phyloP scores from a whole-genome alignment of 164 flowering plant species.

The Dillenia turbinata region DNA sequence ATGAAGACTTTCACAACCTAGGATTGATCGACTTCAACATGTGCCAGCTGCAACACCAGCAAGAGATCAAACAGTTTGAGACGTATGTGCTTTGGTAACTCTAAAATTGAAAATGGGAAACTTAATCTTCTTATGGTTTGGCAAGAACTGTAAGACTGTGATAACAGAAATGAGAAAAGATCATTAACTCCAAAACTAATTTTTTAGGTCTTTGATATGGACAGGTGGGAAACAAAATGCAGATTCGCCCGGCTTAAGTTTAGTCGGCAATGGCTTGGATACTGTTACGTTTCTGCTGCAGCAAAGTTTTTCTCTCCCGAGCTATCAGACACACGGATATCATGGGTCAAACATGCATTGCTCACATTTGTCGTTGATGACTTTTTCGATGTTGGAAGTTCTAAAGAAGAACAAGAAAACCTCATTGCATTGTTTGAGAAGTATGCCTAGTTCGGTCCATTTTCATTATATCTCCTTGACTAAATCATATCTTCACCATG shows the following conservation, averaged over 20 bases:
- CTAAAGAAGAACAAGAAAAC: conserved; percentile 27
- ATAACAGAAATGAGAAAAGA: too few relatives aligned
- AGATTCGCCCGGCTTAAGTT: conserved; percentile 1
- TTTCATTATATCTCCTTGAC: too few relatives aligned
- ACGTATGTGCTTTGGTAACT: conserved; percentile 10
- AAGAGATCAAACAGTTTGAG: conserved; percentile 22
- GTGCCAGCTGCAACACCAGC: conserved; percentile 17
- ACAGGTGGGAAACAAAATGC: conserved; percentile 2
- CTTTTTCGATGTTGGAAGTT: conserved; percentile 37
- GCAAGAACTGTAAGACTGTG: too few relatives aligned
- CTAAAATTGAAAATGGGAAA: too few relatives aligned
- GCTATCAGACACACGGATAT: conserved; percentile 25
- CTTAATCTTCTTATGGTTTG: too few relatives aligned
- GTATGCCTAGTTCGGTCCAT: conserved; percentile 9
- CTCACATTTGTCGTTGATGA: conserved; percentile 33
- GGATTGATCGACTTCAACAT: conserved; percentile 27
- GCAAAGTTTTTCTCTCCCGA: conserved; percentile 27
- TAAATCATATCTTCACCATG: too few relatives aligned
- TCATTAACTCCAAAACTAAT: too few relatives aligned
- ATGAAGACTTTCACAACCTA: conserved; percentile 16
- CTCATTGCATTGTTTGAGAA: conserved; percentile 27
- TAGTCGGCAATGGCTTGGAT: neutral
- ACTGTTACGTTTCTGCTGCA: conserved; percentile 20
- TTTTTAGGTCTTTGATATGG: too few relatives aligned
- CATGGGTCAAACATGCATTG: conserved; percentile 31